Conservation (phyloP, 2,329 filamentous ascomycete species). For the Trichoderma endophyticum region DNA sequence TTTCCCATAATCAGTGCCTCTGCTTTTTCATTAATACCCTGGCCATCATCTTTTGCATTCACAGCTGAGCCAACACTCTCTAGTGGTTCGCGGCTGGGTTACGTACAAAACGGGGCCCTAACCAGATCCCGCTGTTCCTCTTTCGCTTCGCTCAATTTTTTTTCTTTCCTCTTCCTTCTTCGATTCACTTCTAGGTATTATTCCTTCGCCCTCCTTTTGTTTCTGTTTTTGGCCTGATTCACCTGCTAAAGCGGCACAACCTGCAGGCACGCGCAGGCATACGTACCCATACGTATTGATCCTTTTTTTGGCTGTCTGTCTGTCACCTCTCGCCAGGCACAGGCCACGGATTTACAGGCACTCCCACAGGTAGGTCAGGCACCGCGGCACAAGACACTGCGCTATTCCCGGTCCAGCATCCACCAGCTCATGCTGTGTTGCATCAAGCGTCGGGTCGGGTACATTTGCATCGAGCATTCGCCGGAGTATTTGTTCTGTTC, state of each 20-base stretch:
- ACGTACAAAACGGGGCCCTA: constrained; percentile 13
- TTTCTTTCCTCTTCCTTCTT: not conserved
- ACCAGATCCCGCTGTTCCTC: constrained; percentile 12
- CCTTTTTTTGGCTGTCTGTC: not conserved
- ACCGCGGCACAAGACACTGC: constrained; percentile 8
- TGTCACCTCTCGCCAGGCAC: not conserved
- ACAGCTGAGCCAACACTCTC: not conserved
- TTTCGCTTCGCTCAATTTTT: not conserved
- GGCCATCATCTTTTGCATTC: not conserved
- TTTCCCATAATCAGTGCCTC: not conserved
- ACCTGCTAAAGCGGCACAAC: not conserved
- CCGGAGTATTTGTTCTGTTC: not conserved
- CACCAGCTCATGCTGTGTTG: not conserved
- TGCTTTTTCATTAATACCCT: not conserved
- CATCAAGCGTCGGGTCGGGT: not conserved
- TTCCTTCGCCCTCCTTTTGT: not conserved
- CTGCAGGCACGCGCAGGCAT: constrained; percentile 11
- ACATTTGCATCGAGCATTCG: not conserved
- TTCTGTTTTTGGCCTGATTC: not conserved
- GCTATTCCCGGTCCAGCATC: constrained; percentile 6
- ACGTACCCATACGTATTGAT: not conserved
- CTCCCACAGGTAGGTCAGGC: constrained; percentile 6
- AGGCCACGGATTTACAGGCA: not conserved
- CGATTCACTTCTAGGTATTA: not conserved
- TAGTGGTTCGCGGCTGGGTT: not conserved